These are phyloP conservation scores for Malassezia obtusa DNA, from an alignment of 1,284 basidiomycete species.

Conservation along the genomic window DNA sequence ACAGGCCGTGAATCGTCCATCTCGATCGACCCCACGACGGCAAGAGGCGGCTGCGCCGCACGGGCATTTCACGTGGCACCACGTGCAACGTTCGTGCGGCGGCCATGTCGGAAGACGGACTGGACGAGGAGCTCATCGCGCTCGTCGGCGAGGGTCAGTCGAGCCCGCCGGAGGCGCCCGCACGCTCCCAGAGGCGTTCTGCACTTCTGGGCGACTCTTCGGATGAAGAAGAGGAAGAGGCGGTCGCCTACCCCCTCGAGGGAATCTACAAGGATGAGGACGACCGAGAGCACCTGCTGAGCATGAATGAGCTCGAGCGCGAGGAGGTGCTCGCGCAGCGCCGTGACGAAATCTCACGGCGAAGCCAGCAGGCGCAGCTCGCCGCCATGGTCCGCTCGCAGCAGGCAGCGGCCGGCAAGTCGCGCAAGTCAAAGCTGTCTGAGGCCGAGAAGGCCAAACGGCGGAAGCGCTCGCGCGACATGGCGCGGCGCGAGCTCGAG, in stretches of 20 bases:
- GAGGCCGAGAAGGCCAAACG: slow-evolving; percentile 9
- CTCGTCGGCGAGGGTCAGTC: slow-evolving; percentile 57
- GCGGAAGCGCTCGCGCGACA: slow-evolving; percentile 5
- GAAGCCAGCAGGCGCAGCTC: slow-evolving; percentile 64
- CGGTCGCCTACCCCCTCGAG: slow-evolving; percentile 64
- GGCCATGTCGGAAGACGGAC: slow-evolving; percentile 50
- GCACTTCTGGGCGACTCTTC: slow-evolving; percentile 30
- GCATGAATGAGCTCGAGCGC: slow-evolving; percentile 74
- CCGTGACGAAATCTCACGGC: slow-evolving; percentile 67
- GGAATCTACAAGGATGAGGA: slow-evolving; percentile 75
- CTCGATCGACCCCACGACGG: neutral
- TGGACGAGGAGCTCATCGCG: slow-evolving; percentile 61
- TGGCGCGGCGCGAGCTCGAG: slow-evolving; percentile 16
- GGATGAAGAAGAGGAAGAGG: slow-evolving; percentile 28
- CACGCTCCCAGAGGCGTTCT: slow-evolving; percentile 21
- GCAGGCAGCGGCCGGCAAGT: slow-evolving; percentile 50
- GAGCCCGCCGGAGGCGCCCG: slow-evolving; percentile 54
- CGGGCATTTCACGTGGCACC: slow-evolving; percentile 11
- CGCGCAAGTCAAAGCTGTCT: slow-evolving; percentile 13
- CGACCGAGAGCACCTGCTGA: slow-evolving; percentile 64
- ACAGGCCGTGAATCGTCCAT: slow-evolving; percentile 57
- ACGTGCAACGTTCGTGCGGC: neutral
- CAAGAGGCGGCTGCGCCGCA: slow-evolving; percentile 9
- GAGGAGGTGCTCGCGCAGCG: slow-evolving; percentile 73
- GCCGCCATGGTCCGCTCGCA: slow-evolving; percentile 64